phyloP scores from a whole-genome alignment of 768 basidiomycete genomes.

The Daedaleopsis nitida region DNA sequence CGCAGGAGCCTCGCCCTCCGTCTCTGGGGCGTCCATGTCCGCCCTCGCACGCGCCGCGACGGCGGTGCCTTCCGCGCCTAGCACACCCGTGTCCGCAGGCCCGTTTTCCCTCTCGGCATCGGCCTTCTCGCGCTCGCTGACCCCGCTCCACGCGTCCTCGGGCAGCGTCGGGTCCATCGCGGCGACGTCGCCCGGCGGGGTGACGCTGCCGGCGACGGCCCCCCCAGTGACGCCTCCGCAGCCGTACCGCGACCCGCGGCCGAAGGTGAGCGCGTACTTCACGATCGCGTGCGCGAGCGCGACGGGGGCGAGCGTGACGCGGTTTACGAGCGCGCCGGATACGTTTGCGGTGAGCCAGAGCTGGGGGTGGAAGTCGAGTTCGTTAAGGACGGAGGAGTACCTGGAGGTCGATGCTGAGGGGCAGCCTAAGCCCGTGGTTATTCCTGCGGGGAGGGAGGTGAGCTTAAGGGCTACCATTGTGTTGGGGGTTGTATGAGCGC shows the following conservation, averaged over 20 bases:
- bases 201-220: slow-evolving; percentile 43
- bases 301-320: slow-evolving; percentile 78
- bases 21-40: slow-evolving; percentile 6
- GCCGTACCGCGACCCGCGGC: slow-evolving; percentile 76
- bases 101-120: slow-evolving; percentile 8
- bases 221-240: slow-evolving; percentile 54
- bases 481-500: slow-evolving; percentile 66
- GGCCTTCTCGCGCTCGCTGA: slow-evolving; percentile 13
- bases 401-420: slow-evolving; percentile 31
- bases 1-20: neutral
- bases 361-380: slow-evolving; percentile 89
- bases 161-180: slow-evolving; percentile 10
- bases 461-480: slow-evolving; percentile 82
- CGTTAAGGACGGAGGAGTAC: slow-evolving; percentile 51
- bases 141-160: slow-evolving; percentile 18
- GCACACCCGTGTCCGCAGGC: slow-evolving; percentile 7
- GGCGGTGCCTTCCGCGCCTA: slow-evolving; percentile 19
- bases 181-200: neutral
- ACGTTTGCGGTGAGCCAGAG: slow-evolving; percentile 83
- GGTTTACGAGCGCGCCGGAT: slow-evolving; percentile 86
- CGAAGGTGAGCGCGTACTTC: slow-evolving; percentile 78
- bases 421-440: slow-evolving; percentile 16
- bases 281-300: slow-evolving; percentile 79
- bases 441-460: slow-evolving; percentile 41
- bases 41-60: slow-evolving; percentile 32